Evolutionary conservation across 257 asterid species (phyloP).

Genomic region (Nicotiana noctiflora): DNA sequence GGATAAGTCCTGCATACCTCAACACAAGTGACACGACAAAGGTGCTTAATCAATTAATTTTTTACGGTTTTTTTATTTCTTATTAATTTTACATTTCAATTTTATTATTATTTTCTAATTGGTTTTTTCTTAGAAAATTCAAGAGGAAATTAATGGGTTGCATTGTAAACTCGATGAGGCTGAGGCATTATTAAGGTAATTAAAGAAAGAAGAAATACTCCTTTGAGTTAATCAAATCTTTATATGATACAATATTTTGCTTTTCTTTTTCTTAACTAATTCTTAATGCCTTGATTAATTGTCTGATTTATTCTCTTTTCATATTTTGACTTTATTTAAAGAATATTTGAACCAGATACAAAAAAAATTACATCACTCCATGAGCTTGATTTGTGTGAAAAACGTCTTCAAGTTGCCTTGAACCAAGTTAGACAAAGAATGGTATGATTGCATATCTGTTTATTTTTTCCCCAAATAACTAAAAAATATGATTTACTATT

Average conservation of each 20-base stretch:
- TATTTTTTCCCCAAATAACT: neutral
- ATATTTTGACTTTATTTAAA: slow-evolving; percentile 6
- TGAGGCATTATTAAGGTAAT: slow-evolving; percentile 6
- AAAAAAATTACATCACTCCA: neutral
- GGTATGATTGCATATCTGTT: neutral
- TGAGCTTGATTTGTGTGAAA: slow-evolving; percentile 8
- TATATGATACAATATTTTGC: neutral
- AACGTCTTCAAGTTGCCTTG: slow-evolving; percentile 6
- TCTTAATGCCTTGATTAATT: neutral
- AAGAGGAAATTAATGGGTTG: slow-evolving; percentile 5
- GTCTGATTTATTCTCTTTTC: neutral
- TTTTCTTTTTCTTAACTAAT: neutral
- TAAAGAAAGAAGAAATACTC: no score
- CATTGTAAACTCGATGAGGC: slow-evolving; percentile 6
- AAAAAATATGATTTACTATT: neutral
- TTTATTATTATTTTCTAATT: neutral
- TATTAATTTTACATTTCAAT: neutral
- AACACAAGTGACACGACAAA: neutral
- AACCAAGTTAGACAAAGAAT: slow-evolving; percentile 8
- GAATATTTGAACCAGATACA: slow-evolving; percentile 11
- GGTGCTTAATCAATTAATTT: neutral
- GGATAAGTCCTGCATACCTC: slow-evolving; percentile 1
- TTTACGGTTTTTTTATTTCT: neutral
- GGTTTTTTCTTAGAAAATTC: neutral
- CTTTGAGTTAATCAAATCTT: neutral